Percentiles rank a stretch among this genome's conserved stretches.
Conservation (phyloP, 2,329 filamentous ascomycete genomes). For the Penicillium vulpinum region DNA sequence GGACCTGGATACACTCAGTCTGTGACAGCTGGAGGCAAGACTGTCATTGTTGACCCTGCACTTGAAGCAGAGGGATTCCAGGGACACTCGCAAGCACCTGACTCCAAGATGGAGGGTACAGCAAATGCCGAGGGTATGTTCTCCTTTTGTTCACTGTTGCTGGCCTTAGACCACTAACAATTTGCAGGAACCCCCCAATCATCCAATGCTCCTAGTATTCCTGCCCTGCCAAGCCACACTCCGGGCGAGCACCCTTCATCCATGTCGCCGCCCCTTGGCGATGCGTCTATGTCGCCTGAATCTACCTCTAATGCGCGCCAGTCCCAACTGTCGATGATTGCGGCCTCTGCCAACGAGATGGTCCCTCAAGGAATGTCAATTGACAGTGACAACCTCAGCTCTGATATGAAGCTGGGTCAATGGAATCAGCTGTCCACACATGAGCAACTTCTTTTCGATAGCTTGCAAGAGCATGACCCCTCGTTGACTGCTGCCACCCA, state of each 20-base stretch:
- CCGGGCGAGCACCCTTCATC: conserved; percentile 34
- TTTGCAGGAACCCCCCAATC: conserved; percentile 31
- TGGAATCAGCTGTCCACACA: conserved; percentile 42
- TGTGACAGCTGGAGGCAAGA: conserved; percentile 44
- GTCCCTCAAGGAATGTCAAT: conserved; percentile 41
- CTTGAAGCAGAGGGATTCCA: conserved; percentile 44
- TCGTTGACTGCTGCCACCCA: conserved; percentile 41
- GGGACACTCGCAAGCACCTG: conserved; percentile 28
- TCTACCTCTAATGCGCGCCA: conserved; percentile 40
- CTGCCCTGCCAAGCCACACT: conserved; percentile 34
- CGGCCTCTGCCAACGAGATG: conserved; percentile 49
- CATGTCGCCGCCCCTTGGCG: conserved; percentile 36
- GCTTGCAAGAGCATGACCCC: conserved; percentile 42
- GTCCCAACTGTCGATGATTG: conserved; percentile 48
- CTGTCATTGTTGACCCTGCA: conserved; percentile 45
- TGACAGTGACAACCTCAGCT: conserved; percentile 33
- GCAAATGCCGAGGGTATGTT: conserved; percentile 17
- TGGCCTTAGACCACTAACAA: conserved; percentile 15
- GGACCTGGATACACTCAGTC: conserved; percentile 41
- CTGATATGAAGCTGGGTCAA: conserved; percentile 33
- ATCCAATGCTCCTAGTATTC: conserved; percentile 32
- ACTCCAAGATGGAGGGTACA: conserved; percentile 21
- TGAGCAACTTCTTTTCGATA: conserved; percentile 43
- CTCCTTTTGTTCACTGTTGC: neutral
- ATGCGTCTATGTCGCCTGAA: conserved; percentile 38